Base-by-base conservation (phyloP, 768 basidiomycete genomes). In the Royoungia palumana region DNA sequence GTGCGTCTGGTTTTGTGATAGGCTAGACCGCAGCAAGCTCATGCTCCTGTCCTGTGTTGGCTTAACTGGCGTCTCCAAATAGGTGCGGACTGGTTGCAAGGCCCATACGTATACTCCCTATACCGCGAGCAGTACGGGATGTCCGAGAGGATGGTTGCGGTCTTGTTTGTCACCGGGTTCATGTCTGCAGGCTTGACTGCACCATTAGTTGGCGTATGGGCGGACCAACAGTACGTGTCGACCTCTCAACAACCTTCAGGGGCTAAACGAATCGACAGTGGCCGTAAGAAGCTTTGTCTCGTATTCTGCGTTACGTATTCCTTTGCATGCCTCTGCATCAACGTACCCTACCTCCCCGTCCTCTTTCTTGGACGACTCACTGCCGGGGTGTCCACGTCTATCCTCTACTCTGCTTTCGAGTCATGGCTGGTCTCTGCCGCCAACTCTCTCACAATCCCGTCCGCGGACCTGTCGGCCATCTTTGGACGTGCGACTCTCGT, bases 41-140 rank as follows among this genome's bases (percentile, higher is more conserved):
- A 55, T 27, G 19, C 11, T 10, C 20, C 24, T 10, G n/a, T 21
- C 6, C 22, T 17, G 4, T 20, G 21, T 30, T 2, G 24, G 19
- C 32, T 13, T 36, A 24, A 28, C 7, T 32, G 19, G 30, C 39
- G 25, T 35, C 12, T 41, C 27, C 13, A 30, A 41, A 32, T 56
- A 87, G 85, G 80, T 49, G 83, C 85, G 34, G 85, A 89, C 64
- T 87, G 87, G 85, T 72, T 89, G 13, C 85, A 89, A 64, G 87
- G 87, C 0, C 87, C 87, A 14, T 89, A 89, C 57, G 73, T 89
- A 0, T 89, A 87, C 57, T 85, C 85, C 14, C 68, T 89, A 0
- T 89, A 88, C 62, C 72, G 74, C 39, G 83, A 86, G 36, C 83
- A 87, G 58, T 85, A 87, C 52, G 66, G 59, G 10, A 80, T 82